Conservation (phyloP, 352 stramenopile species). For the Globisporangium rhizosaccharum region DNA sequence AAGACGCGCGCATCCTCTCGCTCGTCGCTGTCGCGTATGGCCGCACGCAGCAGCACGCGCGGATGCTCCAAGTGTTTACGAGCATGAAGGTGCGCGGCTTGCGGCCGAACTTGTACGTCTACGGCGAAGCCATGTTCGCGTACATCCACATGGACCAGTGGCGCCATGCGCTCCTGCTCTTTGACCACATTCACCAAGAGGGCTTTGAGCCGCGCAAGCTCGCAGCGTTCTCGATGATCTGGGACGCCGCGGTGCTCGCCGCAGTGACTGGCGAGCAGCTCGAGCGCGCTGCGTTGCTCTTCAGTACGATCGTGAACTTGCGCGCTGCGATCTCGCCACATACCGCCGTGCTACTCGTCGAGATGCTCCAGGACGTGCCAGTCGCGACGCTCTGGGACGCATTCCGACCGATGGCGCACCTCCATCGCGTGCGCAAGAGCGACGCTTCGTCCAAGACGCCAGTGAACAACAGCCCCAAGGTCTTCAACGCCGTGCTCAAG, state of each 20-base stretch:
- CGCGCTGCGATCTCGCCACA: constrained; percentile 37
- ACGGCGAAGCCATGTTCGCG: constrained; percentile 61
- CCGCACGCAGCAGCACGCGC: constrained; percentile 27
- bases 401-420: constrained; percentile 37
- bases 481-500: constrained; percentile 61
- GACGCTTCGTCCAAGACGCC: constrained; percentile 12
- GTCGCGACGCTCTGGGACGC: constrained; percentile 48
- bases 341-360: constrained; percentile 42
- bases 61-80: constrained; percentile 65
- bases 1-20: constrained; percentile 52
- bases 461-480: constrained; percentile 19
- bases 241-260: constrained; percentile 57
- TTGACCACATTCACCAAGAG: constrained; percentile 60
- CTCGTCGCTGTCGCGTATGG: constrained; percentile 59
- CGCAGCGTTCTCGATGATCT: constrained; percentile 43
- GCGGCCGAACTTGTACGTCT: constrained; percentile 61
- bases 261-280: constrained; percentile 38
- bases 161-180: constrained; percentile 66
- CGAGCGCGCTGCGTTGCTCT: constrained; percentile 39
- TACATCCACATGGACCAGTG: constrained; percentile 62
- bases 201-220: constrained; percentile 32
- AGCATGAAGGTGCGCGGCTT: constrained; percentile 68
- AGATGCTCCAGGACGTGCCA: constrained; percentile 32
- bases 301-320: constrained; percentile 34
- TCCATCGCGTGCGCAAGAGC: constrained; percentile 35